Percentiles rank a stretch among this genome's conserved stretches.
Evolutionary conservation across 345 rosid genomes (phyloP).

Genomic region (Lagerstroemia speciosa): DNA sequence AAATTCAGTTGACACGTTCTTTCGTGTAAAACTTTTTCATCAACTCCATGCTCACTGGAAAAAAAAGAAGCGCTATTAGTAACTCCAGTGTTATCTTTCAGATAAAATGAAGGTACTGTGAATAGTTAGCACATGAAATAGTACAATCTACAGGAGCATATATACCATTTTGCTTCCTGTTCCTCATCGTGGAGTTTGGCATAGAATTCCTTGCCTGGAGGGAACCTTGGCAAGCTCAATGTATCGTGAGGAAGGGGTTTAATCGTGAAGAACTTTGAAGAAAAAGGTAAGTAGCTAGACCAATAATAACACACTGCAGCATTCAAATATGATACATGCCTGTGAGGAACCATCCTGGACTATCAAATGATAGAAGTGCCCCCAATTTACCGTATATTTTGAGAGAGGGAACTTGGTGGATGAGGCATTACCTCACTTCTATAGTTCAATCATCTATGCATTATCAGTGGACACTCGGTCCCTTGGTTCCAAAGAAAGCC

Average conservation of each 20-base stretch:
- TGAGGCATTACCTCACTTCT: constrained; percentile 39
- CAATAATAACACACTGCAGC: too few species aligned
- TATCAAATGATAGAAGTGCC: background rate
- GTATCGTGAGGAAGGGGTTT: background rate
- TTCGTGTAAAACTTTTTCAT: background rate
- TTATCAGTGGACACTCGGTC: constrained; percentile 48
- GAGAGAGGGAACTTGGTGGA: background rate
- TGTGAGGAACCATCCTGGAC: background rate
- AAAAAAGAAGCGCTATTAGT: too few species aligned
- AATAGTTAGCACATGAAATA: background rate
- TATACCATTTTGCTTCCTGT: constrained; percentile 8
- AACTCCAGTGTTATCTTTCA: too few species aligned
- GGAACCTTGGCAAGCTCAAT: constrained; percentile 1
- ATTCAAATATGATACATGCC: too few species aligned
- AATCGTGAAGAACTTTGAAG: constrained; percentile 3
- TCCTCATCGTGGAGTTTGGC: constrained; percentile 9
- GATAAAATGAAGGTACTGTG: background rate
- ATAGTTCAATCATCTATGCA: too few species aligned
- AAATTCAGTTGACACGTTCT: background rate
- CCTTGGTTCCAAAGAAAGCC: constrained; percentile 56
- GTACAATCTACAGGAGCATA: background rate
- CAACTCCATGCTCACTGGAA: too few species aligned
- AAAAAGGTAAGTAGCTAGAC: too few species aligned
- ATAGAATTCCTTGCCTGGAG: constrained; percentile 4
- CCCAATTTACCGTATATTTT: background rate